These are phyloP conservation scores for Mortierella sp. DNA, from an alignment of 371 early-diverging fungal genomes.

Conservation along the genomic window DNA sequence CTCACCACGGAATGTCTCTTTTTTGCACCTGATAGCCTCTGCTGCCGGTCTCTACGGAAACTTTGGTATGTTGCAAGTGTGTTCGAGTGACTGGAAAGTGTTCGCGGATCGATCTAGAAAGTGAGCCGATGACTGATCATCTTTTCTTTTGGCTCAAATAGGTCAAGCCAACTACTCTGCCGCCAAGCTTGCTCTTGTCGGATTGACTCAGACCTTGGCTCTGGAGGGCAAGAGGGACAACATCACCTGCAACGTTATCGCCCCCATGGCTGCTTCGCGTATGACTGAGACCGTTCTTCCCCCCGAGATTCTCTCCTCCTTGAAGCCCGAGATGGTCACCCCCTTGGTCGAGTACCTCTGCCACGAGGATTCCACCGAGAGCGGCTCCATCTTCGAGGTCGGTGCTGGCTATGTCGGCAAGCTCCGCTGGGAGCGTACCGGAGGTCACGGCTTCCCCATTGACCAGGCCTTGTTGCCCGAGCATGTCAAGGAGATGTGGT, in stretches of 20 bases:
- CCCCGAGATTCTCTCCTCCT: conserved; percentile 88
- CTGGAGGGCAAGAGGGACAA: conserved; percentile 95
- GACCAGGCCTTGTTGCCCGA: conserved; percentile 89
- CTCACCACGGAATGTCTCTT: conserved; percentile 2
- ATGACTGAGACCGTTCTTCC: conserved; percentile 99
- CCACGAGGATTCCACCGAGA: conserved; percentile 89
- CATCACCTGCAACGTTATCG: conserved; percentile 93
- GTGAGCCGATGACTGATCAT: not conserved
- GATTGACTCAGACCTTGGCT: conserved; percentile 92
- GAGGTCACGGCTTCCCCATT: conserved; percentile 93
- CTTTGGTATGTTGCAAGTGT: conserved; percentile 76
- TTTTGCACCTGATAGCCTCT: conserved; percentile 64
- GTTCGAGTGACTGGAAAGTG: not conserved
- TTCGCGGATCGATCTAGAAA: too few species aligned
- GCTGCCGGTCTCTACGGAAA: conserved; percentile 99
- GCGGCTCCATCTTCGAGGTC: conserved; percentile 91
- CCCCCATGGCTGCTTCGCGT: conserved; percentile 96
- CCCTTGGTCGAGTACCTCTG: conserved; percentile 95
- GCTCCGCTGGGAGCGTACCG: conserved; percentile 92
- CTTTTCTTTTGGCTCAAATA: not conserved
- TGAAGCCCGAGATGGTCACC: conserved; percentile 97
- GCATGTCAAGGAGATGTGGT: conserved; percentile 79
- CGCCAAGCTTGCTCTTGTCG: conserved; percentile 92
- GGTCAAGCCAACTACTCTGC: conserved; percentile 94
- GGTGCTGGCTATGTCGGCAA: conserved; percentile 96